Percentiles rank a stretch among this genome's conserved stretches.
These are phyloP conservation scores for Gossypium ekmanianum DNA, from an alignment of 345 rosid genomes.

Conservation along the genomic window DNA sequence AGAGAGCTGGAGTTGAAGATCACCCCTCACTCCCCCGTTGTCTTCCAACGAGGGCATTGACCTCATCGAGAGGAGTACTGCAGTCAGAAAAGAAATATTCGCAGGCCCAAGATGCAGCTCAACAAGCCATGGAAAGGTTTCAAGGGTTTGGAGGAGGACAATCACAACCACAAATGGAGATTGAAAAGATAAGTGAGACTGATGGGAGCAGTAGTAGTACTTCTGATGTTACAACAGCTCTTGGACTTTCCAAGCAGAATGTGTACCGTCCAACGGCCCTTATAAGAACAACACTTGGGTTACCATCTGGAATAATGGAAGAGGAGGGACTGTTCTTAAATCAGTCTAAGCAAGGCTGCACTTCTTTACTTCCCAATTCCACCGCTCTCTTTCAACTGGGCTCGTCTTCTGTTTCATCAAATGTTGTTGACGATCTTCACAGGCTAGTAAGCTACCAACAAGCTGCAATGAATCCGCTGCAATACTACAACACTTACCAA, in stretches of 20 bases:
- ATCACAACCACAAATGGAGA: slow-evolving; percentile 26
- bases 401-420: slow-evolving; percentile 29
- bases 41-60: slow-evolving; percentile 39
- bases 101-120: slow-evolving; percentile 13
- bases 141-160: slow-evolving; percentile 20
- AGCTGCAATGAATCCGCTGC: slow-evolving; percentile 37
- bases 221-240: slow-evolving; percentile 61
- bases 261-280: slow-evolving; percentile 42
- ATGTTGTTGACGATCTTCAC: slow-evolving; percentile 60
- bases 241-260: slow-evolving; percentile 57
- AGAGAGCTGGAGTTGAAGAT: slow-evolving; percentile 92
- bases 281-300: slow-evolving; percentile 25
- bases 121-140: slow-evolving; percentile 21
- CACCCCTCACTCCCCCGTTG: slow-evolving; percentile 78
- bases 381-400: slow-evolving; percentile 22
- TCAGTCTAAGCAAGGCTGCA: slow-evolving; percentile 22
- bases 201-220: slow-evolving; percentile 50
- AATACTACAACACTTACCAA: slow-evolving; percentile 22
- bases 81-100: slow-evolving; percentile 24
- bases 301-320: slow-evolving; percentile 26
- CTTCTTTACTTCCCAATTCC: slow-evolving; percentile 21
- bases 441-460: slow-evolving; percentile 63
- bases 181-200: slow-evolving; percentile 35
- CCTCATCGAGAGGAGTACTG: slow-evolving; percentile 26
- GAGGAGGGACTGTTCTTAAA: slow-evolving; percentile 33